A percentile compares a stretch with the other conserved stretches of the same genome.
Evolutionary conservation across 2,329 filamentous ascomycete genomes (phyloP).

Genomic region (Penicillium sp.): DNA sequence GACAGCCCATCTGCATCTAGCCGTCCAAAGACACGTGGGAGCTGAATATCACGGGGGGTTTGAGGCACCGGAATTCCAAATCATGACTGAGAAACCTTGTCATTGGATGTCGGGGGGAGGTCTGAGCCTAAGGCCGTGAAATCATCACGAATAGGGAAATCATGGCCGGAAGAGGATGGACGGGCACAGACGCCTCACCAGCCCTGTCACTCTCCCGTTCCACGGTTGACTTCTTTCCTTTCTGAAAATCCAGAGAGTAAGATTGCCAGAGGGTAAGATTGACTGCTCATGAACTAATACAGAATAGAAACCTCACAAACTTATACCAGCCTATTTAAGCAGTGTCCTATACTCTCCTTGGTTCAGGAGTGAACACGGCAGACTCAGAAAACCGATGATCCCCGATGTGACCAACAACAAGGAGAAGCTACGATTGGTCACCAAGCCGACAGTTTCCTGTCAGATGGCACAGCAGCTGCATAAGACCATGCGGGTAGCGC

Average conservation of each 20-base stretch:
- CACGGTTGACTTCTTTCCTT: slow-evolving; percentile 2
- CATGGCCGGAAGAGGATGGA: background rate
- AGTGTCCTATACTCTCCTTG: too few relatives aligned
- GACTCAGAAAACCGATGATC: background rate
- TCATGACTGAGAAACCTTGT: background rate
- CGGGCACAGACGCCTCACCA: background rate
- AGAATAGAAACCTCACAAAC: background rate
- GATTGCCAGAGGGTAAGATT: background rate
- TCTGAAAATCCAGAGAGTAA: background rate
- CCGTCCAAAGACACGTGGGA: background rate
- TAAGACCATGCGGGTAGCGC: slow-evolving; percentile 6
- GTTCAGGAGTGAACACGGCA: too few relatives aligned
- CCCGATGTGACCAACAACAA: slow-evolving; percentile 6
- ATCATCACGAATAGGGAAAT: background rate
- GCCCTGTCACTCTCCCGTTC: background rate
- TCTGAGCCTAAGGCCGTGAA: background rate
- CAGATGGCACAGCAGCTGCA: slow-evolving; percentile 3
- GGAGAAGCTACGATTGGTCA: slow-evolving; percentile 1
- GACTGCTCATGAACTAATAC: too few relatives aligned
- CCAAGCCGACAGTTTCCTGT: background rate
- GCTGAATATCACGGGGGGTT: too few relatives aligned
- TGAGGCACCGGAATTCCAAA: background rate
- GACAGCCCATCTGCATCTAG: background rate
- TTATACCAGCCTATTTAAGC: background rate
- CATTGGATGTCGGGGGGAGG: background rate